Conservation (phyloP, 2,329 filamentous ascomycete genomes). For the Xylariaceae sp. region DNA sequence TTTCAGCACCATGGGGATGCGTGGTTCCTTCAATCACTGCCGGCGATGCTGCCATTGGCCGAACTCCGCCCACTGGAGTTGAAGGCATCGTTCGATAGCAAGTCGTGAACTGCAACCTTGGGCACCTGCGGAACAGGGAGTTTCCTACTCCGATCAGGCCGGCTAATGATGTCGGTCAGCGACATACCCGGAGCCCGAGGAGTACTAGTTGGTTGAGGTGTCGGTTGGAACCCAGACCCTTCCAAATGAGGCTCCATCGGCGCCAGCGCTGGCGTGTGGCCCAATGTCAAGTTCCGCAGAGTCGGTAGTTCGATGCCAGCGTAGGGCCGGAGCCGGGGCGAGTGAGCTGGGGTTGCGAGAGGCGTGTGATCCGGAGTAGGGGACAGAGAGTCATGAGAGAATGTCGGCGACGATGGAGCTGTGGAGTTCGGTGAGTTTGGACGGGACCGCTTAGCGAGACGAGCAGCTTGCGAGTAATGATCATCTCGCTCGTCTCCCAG, state of each 20-base stretch:
- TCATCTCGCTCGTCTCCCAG: constrained; percentile 74
- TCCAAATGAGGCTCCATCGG: constrained; percentile 55
- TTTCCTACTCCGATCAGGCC: constrained; percentile 80
- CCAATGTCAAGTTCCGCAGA: constrained; percentile 60
- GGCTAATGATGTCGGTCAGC: constrained; percentile 88
- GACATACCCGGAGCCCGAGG: constrained; percentile 62
- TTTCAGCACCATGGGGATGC: constrained; percentile 21
- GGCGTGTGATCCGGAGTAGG: constrained; percentile 98
- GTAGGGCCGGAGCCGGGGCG: constrained; percentile 79
- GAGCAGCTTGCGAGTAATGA: constrained; percentile 62
- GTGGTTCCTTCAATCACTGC: constrained; percentile 61
- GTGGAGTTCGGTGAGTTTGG: constrained; percentile 94
- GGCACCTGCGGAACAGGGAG: constrained; percentile 87
- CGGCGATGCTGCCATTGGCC: constrained; percentile 69
- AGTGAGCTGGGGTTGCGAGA: constrained; percentile 93
- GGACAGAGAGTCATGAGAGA: constrained; percentile 91
- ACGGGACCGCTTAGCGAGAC: constrained; percentile 79
- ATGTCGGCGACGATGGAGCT: constrained; percentile 90
- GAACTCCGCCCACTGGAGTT: constrained; percentile 73
- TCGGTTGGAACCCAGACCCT: constrained; percentile 35
- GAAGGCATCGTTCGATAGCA: constrained; percentile 61
- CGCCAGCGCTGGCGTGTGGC: constrained; percentile 51
- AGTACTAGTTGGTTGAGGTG: constrained; percentile 32
- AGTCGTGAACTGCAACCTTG: constrained; percentile 80
- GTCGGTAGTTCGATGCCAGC: constrained; percentile 78